A percentile compares a stretch with the other conserved stretches of the same genome.
Evolutionary conservation across 805 yeast species (phyloP).

Genomic region (Metschnikowia corniflorae): DNA sequence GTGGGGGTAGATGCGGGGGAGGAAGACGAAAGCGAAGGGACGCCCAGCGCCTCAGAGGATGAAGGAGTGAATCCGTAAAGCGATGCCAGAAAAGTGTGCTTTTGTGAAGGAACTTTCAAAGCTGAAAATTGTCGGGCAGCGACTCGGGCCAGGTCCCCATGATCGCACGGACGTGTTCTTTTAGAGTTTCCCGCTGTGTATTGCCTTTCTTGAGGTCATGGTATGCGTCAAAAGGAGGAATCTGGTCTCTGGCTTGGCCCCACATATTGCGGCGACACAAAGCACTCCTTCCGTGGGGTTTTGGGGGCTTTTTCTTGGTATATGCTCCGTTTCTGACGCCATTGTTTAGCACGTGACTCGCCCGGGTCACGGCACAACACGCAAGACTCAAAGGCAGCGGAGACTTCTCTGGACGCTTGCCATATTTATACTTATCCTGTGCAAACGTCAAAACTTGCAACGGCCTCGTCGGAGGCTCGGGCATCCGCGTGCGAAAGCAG

Average conservation of each 20-base stretch:
- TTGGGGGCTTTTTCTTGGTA: conserved; percentile 42
- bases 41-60: conserved; percentile 36
- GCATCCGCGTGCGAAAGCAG: conserved; percentile 36
- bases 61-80: conserved; percentile 14
- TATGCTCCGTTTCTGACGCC: conserved; percentile 61
- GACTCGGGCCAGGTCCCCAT: conserved; percentile 46
- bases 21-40: conserved; percentile 36
- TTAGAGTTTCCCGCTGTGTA: conserved; percentile 25
- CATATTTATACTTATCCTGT: conserved; percentile 22
- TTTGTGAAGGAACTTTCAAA: not conserved
- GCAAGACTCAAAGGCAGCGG: conserved; percentile 35
- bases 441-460: conserved; percentile 23
- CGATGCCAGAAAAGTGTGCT: too few species aligned
- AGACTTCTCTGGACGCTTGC: conserved; percentile 16
- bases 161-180: conserved; percentile 24
- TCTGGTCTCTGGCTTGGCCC: conserved; percentile 7
- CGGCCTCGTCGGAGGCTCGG: conserved; percentile 10
- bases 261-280: conserved; percentile 30
- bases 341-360: conserved; percentile 44
- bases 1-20: conserved; percentile 15
- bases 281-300: conserved; percentile 40
- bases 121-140: conserved; percentile 1
- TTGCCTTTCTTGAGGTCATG: conserved; percentile 18
- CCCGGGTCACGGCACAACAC: conserved; percentile 20
- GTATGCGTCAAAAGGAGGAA: conserved; percentile 14